A percentile compares a stretch with the other conserved stretches of the same genome.
These are phyloP conservation scores for Yamadazyma trypodendri DNA, from an alignment of 1,139 yeast genomes.

Conservation along the genomic window DNA sequence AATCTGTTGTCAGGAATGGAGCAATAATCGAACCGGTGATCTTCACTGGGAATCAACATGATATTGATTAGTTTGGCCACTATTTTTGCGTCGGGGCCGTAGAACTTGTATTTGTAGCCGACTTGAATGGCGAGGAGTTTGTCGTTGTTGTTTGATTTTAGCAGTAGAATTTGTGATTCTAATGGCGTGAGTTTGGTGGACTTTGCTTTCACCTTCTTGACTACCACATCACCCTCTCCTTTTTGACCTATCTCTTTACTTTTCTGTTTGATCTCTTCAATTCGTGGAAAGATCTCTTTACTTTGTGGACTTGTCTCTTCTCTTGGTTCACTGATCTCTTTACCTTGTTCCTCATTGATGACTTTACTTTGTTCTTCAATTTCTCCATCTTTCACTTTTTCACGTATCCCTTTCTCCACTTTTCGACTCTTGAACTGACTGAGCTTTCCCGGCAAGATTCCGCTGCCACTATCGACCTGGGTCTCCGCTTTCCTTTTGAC, in stretches of 20 bases:
- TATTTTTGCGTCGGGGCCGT: constrained; percentile 75
- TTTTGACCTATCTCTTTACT: neutral
- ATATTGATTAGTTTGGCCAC: constrained; percentile 69
- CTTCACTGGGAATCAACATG: constrained; percentile 59
- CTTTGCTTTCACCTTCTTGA: neutral
- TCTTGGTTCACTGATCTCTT: too few species aligned
- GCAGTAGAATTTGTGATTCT: constrained; percentile 69
- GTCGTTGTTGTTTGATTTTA: constrained; percentile 60
- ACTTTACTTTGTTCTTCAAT: too few species aligned
- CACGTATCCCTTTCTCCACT: constrained; percentile 1
- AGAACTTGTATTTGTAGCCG: constrained; percentile 87
- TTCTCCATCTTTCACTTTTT: too few species aligned
- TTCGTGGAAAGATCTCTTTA: too few species aligned
- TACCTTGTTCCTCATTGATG: too few species aligned
- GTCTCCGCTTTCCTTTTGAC: constrained; percentile 9
- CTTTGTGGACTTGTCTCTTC: too few species aligned
- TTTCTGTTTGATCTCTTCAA: neutral
- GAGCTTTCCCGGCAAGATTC: constrained; percentile 1
- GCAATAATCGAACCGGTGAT: constrained; percentile 67
- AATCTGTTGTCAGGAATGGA: constrained; percentile 79
- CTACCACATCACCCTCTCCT: neutral
- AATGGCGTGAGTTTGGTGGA: constrained; percentile 59
- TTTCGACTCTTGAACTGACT: neutral
- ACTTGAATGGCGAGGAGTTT: constrained; percentile 79
- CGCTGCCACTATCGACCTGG: constrained; percentile 4